Base-by-base conservation (phyloP, 1,284 basidiomycete species). In the Ganoderma lingzhi region DNA sequence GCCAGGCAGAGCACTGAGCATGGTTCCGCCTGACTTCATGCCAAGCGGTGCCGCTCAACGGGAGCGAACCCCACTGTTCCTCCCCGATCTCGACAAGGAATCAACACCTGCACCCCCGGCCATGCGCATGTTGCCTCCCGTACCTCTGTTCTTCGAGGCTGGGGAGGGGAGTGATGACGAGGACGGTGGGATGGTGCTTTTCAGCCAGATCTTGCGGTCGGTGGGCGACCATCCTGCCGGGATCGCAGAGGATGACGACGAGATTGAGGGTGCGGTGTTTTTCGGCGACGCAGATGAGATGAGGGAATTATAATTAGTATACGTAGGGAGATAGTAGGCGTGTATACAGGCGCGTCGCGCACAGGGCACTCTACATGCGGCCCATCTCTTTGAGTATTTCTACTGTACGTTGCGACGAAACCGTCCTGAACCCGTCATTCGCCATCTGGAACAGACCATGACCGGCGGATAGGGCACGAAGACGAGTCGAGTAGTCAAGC, bases 401-500 rank as follows among this genome's bases (percentile, higher is more conserved):
- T 67, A 85, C 66, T 77, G 85, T 88, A 66, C 93, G 84, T 39
- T 82, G 71, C 70, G 88, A 82, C 45, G 85, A 84, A 2, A 94
- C 93, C 69, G 83, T 79, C 75, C 84, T 87, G 80, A 95, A 96
- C 6, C 94, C 95, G 23, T 90, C 90, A 67, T 87, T 87, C 45
- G 83, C 80, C 91, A 94, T 94, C 76, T 94, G 93, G 75, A 95
- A 96, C 28, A 85, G 80, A 6, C 94, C 95, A 76, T 93, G 89
- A 1, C 95, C 95, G 56, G 93, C 95, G 0, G 93, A 93, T 30
- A 96, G 80, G 0, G 95, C 91, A 19, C 95, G 88, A 63, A 96
- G 79, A 35, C 94, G 86, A 63, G 84, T 90, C 28, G 92, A 92
- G 76, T 94, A 96, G 77, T 95, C 90, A 35, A 96, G 84, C 86